Evolutionary conservation across 2,329 filamentous ascomycete genomes (phyloP).

Genomic region (Talaromyces sp.): DNA sequence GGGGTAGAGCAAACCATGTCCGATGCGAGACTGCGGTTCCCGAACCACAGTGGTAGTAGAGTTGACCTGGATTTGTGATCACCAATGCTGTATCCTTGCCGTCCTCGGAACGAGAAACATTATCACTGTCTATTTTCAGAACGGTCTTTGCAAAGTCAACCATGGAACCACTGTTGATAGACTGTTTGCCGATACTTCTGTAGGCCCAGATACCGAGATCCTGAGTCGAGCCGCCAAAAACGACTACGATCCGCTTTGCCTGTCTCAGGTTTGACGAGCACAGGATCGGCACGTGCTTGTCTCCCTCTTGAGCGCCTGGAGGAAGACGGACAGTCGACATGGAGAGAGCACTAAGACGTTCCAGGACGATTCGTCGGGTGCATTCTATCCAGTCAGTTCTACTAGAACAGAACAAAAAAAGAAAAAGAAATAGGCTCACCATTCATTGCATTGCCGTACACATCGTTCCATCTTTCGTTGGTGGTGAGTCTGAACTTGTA

Average conservation of each 20-base stretch:
- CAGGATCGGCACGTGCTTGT: constrained; percentile 67
- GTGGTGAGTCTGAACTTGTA: constrained; percentile 71
- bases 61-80: constrained; percentile 71
- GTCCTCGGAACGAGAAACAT: not conserved
- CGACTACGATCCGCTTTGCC: constrained; percentile 62
- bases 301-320: constrained; percentile 38
- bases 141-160: constrained; percentile 56
- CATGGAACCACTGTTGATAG: constrained; percentile 66
- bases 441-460: constrained; percentile 70
- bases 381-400: constrained; percentile 46
- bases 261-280: constrained; percentile 51
- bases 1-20: constrained; percentile 56
- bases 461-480: constrained; percentile 71
- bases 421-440: constrained; percentile 38
- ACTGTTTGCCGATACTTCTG: constrained; percentile 59
- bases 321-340: constrained; percentile 61
- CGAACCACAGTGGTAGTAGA: constrained; percentile 67
- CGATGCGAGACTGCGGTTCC: constrained; percentile 55
- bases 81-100: constrained; percentile 47
- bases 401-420: not conserved
- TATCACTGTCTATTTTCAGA: constrained; percentile 14
- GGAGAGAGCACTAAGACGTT: constrained; percentile 58
- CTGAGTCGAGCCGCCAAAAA: constrained; percentile 68
- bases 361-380: constrained; percentile 54
- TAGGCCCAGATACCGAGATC: constrained; percentile 72